Evolutionary conservation across 1,139 yeast genomes (phyloP), one percentile per base, ranked within the genome.

Genomic region (Pneumocystis jirovecii): DNA sequence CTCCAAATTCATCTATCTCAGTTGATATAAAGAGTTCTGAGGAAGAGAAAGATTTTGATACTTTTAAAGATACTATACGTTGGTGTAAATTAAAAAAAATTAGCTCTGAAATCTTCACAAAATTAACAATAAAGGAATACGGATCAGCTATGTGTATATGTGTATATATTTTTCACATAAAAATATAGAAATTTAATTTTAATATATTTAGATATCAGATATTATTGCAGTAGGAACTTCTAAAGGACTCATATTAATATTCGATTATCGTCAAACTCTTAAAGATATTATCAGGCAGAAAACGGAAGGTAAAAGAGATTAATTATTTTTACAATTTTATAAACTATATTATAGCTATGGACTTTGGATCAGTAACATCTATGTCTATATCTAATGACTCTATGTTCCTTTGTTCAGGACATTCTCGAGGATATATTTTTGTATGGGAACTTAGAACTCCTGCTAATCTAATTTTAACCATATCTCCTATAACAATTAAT

Each of bases 171-270:
- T 42, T 66, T 66, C 7, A 63, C 37, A 7, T 63, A 65, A 29
- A 66, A 15, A 61, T 64, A 66, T 35, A 64, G 64, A 44, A 66
- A 64, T 57, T 68, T 66, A 61, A 66, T 67, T 42, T 57, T 62
- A 44, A 68, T 66, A 25, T 45, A 61, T 25, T 12, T 60, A 60
- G 61, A 25, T 85, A 0, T 80, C 84, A 1, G 78, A 83, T 2
- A 78, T 78, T 65, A 78, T 89, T 1, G 83, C 82, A 0, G 71
- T 88, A 15, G 95, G 89, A 1, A 87, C 95, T 0, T 71, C 79
- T 0, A 78, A 78, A 63, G 91, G 91, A 0, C 76, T 73, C 62
- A 78, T 87, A 0, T 73, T 86, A 21, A 77, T 85, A 1, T 88
- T 86, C 73, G 86, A 84, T 71, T 86, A 85, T 70, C 80, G 80